Base-by-base conservation (phyloP, 306 rosid genomes). In the Sesbania bispinosa region DNA sequence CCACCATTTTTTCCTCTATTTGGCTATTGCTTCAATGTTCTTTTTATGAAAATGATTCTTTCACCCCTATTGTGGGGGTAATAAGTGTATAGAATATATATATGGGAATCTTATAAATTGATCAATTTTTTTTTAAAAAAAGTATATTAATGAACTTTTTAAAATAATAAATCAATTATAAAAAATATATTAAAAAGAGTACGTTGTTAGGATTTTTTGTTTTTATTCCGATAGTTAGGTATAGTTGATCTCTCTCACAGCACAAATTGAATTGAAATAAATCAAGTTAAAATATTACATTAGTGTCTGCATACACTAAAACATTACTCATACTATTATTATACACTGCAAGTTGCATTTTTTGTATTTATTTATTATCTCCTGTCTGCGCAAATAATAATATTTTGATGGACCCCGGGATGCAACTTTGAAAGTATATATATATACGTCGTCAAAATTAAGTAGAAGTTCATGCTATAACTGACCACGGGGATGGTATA, bases 331-430 rank as follows among this genome's bases (percentile, higher is more conserved):
- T 16, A 5, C 10, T 18, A 72, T 15, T 68, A 53, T 16, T 23
- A 42, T 71, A 6, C 42, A 4, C 50, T 50, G 51, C 85, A 77
- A 82, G 81, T 81, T 70, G 81, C 75, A 36, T 35, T 5, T n/a
- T 7, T 38, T 33, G n/a, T n/a, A n/a, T 23, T 21, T 53, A 11
- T 24, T 0, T 39, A 8, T 4, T 0, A 63, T 42, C 18, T 68
- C 20, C 26, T 14, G 24, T 3, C 11, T 32, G 36, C 36, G 1
- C 36, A 7, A 7, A 36, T 26, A 36, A 7, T 10, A 36, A 8
- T 36, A 9, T 36, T 26, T 47, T 18, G 8, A 50, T 47, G 73
- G 26, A 50, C 23, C 46, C 23, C 6, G 29, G 8, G 7, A 23
- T 38, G 15, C 52, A 67, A 54, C 53, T 69, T 53, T 20, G 32